Evolutionary conservation across 2,329 filamentous ascomycete genomes (phyloP).

Genomic region (Sporothrix brasiliensis): DNA sequence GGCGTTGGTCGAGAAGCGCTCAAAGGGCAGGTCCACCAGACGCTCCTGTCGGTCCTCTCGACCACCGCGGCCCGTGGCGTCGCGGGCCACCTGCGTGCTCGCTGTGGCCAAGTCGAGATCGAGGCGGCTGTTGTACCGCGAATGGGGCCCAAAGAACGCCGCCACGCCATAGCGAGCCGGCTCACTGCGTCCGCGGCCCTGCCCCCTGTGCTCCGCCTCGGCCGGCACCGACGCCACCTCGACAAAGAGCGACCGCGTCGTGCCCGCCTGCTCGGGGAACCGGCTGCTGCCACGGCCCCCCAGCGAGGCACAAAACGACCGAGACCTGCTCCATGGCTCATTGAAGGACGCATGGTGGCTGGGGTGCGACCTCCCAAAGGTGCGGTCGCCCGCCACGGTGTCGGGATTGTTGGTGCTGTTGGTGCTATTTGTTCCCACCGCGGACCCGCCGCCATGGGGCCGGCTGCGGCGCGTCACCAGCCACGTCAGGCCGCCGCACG

Average conservation of each 20-base stretch:
- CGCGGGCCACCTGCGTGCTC: not conserved
- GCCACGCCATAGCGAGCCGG: not conserved
- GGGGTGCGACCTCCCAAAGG: slow-evolving; percentile 21
- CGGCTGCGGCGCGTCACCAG: slow-evolving; percentile 23
- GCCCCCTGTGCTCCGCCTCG: not conserved
- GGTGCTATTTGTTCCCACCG: not conserved
- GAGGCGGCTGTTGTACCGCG: slow-evolving; percentile 12
- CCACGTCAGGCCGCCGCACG: slow-evolving; percentile 28
- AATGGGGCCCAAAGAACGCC: slow-evolving; percentile 26
- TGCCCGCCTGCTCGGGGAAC: slow-evolving; percentile 29
- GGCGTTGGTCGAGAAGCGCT: slow-evolving; percentile 24
- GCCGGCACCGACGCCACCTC: slow-evolving; percentile 14
- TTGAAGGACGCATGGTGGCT: slow-evolving; percentile 32
- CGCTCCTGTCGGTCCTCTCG: not conserved
- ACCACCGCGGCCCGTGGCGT: not conserved
- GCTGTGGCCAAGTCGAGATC: slow-evolving; percentile 5
- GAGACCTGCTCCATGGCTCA: slow-evolving; percentile 24
- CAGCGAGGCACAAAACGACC: not conserved
- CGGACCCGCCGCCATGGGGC: not conserved
- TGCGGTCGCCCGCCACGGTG: slow-evolving; percentile 21
- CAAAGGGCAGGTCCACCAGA: slow-evolving; percentile 21
- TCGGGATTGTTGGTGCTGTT: too few species aligned
- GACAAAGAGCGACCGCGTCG: slow-evolving; percentile 32
- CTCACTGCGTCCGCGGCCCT: not conserved
- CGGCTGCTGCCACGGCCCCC: not conserved